Conservation (phyloP, 2,329 filamentous ascomycete genomes). For the Penicillium occitanis region DNA sequence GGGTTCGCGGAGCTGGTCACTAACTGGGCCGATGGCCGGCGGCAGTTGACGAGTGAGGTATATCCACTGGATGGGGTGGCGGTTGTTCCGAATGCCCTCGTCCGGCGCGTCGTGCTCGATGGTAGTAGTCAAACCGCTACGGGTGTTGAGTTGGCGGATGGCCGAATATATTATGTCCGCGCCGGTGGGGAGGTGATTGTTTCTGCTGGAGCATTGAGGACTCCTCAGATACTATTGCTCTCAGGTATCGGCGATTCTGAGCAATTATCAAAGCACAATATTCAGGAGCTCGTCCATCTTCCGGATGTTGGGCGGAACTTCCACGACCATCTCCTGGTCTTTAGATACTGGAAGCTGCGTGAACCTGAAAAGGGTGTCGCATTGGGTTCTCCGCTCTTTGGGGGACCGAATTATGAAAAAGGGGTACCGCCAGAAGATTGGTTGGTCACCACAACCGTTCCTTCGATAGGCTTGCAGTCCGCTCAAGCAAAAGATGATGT, state of each 20-base stretch:
- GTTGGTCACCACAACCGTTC: neutral
- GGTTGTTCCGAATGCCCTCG: neutral
- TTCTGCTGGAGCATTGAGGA: slow-evolving; percentile 10
- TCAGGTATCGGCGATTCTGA: slow-evolving; percentile 60
- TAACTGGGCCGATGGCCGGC: neutral
- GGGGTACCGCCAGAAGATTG: neutral
- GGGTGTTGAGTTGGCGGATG: slow-evolving; percentile 6
- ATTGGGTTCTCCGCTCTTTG: slow-evolving; percentile 10
- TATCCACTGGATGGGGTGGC: neutral
- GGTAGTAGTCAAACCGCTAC: neutral
- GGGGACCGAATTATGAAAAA: neutral
- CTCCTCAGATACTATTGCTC: slow-evolving; percentile 64
- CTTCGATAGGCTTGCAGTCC: neutral
- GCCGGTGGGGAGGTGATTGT: slow-evolving; percentile 15
- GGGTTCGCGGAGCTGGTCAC: neutral
- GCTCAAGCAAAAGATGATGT: neutral
- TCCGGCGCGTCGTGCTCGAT: slow-evolving; percentile 9
- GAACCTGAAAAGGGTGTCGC: slow-evolving; percentile 10
- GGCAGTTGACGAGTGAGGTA: neutral
- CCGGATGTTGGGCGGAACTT: slow-evolving; percentile 56
- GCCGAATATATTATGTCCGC: neutral
- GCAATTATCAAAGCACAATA: slow-evolving; percentile 56
- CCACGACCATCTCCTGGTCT: slow-evolving; percentile 12
- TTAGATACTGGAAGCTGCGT: slow-evolving; percentile 10
- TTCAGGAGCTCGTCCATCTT: slow-evolving; percentile 56